Percentiles rank a stretch among this genome's conserved stretches.
phyloP scores from a whole-genome alignment of 2,329 filamentous ascomycete genomes.

The Helotiales sp. region DNA sequence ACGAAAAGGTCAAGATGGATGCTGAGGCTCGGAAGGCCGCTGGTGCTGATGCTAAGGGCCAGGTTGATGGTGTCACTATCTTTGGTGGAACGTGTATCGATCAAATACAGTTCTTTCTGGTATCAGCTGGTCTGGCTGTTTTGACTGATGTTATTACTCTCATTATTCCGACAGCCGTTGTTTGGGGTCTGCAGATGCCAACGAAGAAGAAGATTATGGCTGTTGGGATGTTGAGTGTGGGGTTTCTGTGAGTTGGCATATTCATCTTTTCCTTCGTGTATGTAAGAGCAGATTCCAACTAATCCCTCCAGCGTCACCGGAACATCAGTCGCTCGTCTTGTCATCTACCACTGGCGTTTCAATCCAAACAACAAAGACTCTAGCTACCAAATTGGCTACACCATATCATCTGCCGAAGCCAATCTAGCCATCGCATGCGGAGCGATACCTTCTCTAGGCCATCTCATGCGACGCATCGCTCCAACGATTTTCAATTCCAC shows the following conservation, averaged over 20 bases:
- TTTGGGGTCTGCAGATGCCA: slow-evolving; percentile 10
- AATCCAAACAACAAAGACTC: background rate
- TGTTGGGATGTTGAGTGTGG: slow-evolving; percentile 2
- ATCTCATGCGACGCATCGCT: background rate
- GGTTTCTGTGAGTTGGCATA: background rate
- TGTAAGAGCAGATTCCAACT: background rate
- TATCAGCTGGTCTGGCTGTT: slow-evolving; percentile 5
- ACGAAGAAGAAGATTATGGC: background rate
- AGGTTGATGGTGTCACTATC: slow-evolving; percentile 13
- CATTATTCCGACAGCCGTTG: background rate
- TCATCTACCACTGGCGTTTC: slow-evolving; percentile 10
- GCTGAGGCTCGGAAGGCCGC: background rate
- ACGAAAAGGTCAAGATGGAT: slow-evolving; percentile 3
- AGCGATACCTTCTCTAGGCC: slow-evolving; percentile 1
- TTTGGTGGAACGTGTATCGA: slow-evolving; percentile 6
- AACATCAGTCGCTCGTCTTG: slow-evolving; percentile 3
- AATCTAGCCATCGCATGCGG: slow-evolving; percentile 10
- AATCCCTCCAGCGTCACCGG: background rate
- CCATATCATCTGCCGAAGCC: slow-evolving; percentile 13
- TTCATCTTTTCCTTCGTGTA: background rate
- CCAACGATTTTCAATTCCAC: background rate
- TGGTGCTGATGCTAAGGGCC: slow-evolving; percentile 6
- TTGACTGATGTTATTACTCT: slow-evolving; percentile 3
- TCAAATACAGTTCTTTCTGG: slow-evolving; percentile 10
- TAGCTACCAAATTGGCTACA: slow-evolving; percentile 6